These are phyloP conservation scores for Penicillium macrosclerotiorum DNA, from an alignment of 495 filamentous ascomycete species.

Conservation along the genomic window DNA sequence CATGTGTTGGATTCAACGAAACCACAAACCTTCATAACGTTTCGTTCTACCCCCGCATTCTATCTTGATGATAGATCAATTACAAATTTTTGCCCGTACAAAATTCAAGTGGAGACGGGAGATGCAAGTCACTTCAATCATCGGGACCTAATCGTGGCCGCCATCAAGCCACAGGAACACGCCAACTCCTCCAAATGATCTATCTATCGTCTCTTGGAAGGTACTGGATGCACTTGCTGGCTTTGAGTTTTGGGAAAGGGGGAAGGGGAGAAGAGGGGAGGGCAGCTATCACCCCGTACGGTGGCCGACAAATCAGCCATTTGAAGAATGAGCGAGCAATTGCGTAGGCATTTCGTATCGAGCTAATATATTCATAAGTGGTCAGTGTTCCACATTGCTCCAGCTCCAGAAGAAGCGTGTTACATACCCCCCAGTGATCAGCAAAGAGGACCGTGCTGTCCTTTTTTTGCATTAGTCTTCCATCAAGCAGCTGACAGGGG, in stretches of 20 bases:
- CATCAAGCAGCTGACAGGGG: background rate
- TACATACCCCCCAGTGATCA: constrained; percentile 2
- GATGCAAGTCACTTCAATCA: constrained; percentile 8
- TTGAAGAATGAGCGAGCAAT: no score
- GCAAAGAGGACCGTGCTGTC: constrained; percentile 8
- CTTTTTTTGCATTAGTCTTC: constrained; percentile 11
- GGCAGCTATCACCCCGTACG: no score
- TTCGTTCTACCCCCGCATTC: no score
- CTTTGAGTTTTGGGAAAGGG: no score
- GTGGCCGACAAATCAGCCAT: no score
- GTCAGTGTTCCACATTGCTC: background rate
- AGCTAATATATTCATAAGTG: background rate
- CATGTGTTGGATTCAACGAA: no score
- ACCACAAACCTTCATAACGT: no score
- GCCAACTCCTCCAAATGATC: no score
- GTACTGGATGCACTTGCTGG: no score
- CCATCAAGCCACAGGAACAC: constrained; percentile 9
- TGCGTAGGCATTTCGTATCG: background rate
- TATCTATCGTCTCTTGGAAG: no score
- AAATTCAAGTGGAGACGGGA: constrained; percentile 3
- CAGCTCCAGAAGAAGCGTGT: background rate
- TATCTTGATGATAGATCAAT: background rate
- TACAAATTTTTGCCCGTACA: background rate
- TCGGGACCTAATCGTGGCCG: constrained; percentile 1
- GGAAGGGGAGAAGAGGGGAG: no score